These are phyloP conservation scores for Colletotrichum sp. DNA, from an alignment of 2,329 filamentous ascomycete genomes.

Conservation along the genomic window DNA sequence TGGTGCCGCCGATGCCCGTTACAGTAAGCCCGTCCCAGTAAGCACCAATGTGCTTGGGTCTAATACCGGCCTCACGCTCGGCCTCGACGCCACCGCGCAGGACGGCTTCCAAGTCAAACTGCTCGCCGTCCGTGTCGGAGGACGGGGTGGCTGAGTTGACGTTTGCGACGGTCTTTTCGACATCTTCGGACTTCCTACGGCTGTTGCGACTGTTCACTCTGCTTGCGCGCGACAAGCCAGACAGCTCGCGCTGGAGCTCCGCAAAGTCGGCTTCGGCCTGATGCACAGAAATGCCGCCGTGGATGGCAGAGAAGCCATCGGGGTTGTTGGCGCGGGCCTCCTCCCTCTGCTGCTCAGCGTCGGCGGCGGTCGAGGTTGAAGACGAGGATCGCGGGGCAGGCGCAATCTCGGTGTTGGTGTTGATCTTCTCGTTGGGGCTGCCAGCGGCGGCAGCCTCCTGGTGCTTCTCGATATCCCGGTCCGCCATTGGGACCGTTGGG, in stretches of 20 bases:
- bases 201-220: conserved; percentile 37
- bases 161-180: conserved; percentile 59
- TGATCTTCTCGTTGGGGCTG: conserved; percentile 27
- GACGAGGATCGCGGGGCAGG: conserved; percentile 21
- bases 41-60: conserved; percentile 79
- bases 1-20: conserved; percentile 74
- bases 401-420: not conserved
- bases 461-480: conserved; percentile 31
- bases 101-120: conserved; percentile 78
- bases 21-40: conserved; percentile 82
- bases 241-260: conserved; percentile 67
- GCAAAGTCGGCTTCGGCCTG: conserved; percentile 75
- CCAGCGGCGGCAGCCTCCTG: conserved; percentile 33
- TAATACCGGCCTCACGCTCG: conserved; percentile 79
- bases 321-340: conserved; percentile 51
- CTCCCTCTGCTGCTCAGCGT: conserved; percentile 31
- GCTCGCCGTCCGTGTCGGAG: conserved; percentile 54
- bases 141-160: conserved; percentile 31
- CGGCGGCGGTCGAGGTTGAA: conserved; percentile 32
- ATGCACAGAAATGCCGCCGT: conserved; percentile 65
- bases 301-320: conserved; percentile 46
- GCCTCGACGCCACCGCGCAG: conserved; percentile 75
- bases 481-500: conserved; percentile 28
- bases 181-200: conserved; percentile 43
- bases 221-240: conserved; percentile 60